These are phyloP conservation scores for Eucalyptus rudis DNA, from an alignment of 345 rosid species.

Conservation along the genomic window DNA sequence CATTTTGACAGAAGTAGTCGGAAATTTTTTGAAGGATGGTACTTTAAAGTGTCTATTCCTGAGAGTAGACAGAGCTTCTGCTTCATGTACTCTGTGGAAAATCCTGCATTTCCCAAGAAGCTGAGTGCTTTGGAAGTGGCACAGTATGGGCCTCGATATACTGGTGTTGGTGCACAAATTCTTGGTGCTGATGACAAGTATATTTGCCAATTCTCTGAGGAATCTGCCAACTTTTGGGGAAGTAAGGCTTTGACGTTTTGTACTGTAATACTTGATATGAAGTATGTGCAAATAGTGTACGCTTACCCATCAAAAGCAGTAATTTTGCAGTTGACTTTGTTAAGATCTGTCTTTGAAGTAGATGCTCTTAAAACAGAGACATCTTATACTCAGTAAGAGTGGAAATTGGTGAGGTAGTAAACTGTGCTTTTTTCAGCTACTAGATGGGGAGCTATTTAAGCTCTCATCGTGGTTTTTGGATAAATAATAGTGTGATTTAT, in stretches of 20 bases:
- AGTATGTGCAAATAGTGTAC: neutral
- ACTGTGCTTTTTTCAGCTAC: neutral
- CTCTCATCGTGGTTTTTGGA: neutral
- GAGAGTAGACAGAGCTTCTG: constrained; percentile 82
- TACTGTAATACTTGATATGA: neutral
- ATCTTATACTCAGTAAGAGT: neutral
- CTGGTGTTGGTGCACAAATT: constrained; percentile 92
- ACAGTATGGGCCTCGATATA: constrained; percentile 56
- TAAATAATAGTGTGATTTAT: neutral
- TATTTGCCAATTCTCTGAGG: constrained; percentile 53
- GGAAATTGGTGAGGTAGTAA: neutral
- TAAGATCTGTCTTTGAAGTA: neutral
- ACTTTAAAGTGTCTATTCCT: constrained; percentile 84
- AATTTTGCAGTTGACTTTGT: neutral
- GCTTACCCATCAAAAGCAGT: neutral
- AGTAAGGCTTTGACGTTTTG: constrained; percentile 20
- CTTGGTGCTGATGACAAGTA: constrained; percentile 87
- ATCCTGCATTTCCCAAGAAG: constrained; percentile 52
- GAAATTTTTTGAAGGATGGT: constrained; percentile 91
- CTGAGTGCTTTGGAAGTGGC: constrained; percentile 37
- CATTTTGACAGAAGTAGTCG: constrained; percentile 79
- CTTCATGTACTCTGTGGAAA: constrained; percentile 88
- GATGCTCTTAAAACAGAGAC: neutral
- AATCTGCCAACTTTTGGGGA: constrained; percentile 89
- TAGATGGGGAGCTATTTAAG: neutral